phyloP scores from a whole-genome alignment of 768 basidiomycete genomes.

The Suillus occidentalis region DNA sequence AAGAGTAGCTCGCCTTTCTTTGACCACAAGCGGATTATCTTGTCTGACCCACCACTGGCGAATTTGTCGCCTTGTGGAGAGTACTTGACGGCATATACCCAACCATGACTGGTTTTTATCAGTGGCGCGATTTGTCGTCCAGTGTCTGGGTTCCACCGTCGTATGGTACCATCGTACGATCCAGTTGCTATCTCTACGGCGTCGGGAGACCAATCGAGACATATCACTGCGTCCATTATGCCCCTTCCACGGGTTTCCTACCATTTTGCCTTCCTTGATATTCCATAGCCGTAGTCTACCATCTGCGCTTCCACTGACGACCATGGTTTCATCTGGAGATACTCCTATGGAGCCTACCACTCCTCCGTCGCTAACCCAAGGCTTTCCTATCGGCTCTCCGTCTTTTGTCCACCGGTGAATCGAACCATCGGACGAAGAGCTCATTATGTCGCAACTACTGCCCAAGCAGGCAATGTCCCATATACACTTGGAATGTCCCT shows the following conservation, averaged over 20 bases:
- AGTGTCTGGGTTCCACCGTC: background rate
- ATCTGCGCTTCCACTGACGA: conserved; percentile 14
- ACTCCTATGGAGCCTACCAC: background rate
- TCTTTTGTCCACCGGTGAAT: background rate
- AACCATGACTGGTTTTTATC: background rate
- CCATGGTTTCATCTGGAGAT: conserved; percentile 15
- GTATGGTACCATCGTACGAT: conserved; percentile 1
- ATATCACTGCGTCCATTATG: conserved; percentile 15
- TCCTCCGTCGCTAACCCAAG: background rate
- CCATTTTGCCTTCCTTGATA: background rate
- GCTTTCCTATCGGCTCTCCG: background rate
- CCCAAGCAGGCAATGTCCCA: background rate
- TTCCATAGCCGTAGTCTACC: conserved; percentile 10
- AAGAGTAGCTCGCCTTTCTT: background rate
- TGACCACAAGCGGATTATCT: background rate
- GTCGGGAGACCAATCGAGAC: conserved; percentile 20
- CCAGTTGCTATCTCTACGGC: conserved; percentile 6
- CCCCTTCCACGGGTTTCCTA: conserved; percentile 12
- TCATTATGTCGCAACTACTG: background rate
- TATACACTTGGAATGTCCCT: background rate
- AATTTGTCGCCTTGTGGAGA: background rate
- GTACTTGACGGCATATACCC: background rate
- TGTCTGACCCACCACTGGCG: background rate
- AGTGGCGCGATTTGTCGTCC: background rate
- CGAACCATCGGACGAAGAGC: background rate